Evolutionary conservation across 805 yeast species (phyloP), one percentile per base, ranked within the genome.

Genomic region (Schizosaccharomyces cryophilus): DNA sequence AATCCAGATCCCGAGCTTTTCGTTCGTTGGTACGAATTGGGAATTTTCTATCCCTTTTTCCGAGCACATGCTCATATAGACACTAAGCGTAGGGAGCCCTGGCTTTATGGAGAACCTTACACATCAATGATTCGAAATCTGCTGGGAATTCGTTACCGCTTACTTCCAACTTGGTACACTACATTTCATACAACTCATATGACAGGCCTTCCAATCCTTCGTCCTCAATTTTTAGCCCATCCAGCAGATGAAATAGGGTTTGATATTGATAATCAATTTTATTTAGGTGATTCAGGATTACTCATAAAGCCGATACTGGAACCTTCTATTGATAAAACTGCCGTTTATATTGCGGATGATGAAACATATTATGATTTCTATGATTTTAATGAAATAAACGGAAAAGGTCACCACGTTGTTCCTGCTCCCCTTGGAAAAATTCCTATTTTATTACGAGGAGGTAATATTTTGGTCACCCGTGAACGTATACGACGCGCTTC

Each of bases 1-100:
- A 78, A 93, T 69, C 97, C 98, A 0, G 73, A 81, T 0, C 76
- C 79, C 42, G 97, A 93, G 67, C 72, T 93, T 63, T 74, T 87
- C 62, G 78, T 85, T 0, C 78, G 99, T 67, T 93, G 98, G 98
- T 90, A 89, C 69, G 98, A 93, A 70, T 77, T 95, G 2, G 98
- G 96, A 62, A 80, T 85, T 35, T 90, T 94, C 84, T 89, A 90
- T 71, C 98, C 98, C 42, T 93, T 93, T 67, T 90, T 93, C 74
- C 77, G 98, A 67, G 96, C 84, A 0, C 99, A 93, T 72, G 96
- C 97, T 0, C 97, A 93, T 73, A 85, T 90, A 61, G 98, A 93
- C 70, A 77, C 96, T 0, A 77, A 84, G 67, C 81, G 97, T 72
- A 79, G 96, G 64, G 98, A 93, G 70, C 98, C 98, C 0, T 90